phyloP scores from a whole-genome alignment of 164 flowering plant genomes.

The Annona squamosa region DNA sequence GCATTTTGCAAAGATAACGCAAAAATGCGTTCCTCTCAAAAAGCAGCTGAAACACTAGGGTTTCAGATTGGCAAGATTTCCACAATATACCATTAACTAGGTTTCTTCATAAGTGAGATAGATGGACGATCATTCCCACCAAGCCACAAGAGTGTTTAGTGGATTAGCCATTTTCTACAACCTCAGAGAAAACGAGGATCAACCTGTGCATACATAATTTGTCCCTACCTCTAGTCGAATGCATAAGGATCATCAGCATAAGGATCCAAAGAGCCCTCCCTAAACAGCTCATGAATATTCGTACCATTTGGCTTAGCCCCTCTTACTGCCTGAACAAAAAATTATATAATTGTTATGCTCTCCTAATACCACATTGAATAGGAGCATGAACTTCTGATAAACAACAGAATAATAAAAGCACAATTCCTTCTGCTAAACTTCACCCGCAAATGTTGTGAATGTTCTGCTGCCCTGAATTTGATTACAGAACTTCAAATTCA shows the following conservation, averaged over 20 bases:
- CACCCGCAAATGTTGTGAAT: not conserved
- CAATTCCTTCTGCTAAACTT: not conserved
- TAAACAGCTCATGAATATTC: conserved; percentile 81
- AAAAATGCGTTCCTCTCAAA: no score
- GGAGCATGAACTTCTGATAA: not conserved
- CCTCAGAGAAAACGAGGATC: not conserved
- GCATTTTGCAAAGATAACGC: no score
- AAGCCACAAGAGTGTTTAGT: not conserved
- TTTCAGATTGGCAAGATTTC: no score
- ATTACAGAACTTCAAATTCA: not conserved
- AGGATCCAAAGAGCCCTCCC: conserved; percentile 95
- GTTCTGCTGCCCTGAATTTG: not conserved
- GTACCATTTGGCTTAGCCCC: conserved; percentile 39
- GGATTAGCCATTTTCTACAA: not conserved
- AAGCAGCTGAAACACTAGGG: no score
- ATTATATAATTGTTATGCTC: not conserved
- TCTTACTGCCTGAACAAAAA: conserved; percentile 41
- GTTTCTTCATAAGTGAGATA: no score
- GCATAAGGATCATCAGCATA: conserved; percentile 95
- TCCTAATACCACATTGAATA: not conserved
- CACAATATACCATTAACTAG: no score
- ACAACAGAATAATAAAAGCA: not conserved
- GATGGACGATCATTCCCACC: no score
- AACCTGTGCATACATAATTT: not conserved
- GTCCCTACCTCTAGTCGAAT: conserved; percentile 71